Evolutionary conservation across 2,329 filamentous ascomycete species (phyloP).

Genomic region (Cercospora sp.): DNA sequence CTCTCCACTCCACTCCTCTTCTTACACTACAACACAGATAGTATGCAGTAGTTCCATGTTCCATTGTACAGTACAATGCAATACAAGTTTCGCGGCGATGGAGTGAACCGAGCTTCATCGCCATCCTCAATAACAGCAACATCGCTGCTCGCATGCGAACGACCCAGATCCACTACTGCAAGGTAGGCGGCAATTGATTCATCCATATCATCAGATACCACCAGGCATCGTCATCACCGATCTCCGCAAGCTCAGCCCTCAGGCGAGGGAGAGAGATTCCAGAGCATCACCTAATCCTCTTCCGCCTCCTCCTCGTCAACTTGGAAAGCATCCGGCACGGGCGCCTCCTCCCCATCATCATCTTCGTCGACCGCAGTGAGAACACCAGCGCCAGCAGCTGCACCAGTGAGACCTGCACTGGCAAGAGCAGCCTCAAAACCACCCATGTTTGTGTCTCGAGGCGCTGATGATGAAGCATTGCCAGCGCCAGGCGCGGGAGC

Average conservation of each 20-base stretch:
- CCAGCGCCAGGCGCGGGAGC: slow-evolving; percentile 41
- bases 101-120: neutral
- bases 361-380: slow-evolving; percentile 88
- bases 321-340: slow-evolving; percentile 71
- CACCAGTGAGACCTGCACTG: slow-evolving; percentile 31
- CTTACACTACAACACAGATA: neutral
- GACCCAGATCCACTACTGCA: neutral
- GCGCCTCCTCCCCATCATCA: slow-evolving; percentile 70
- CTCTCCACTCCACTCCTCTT: neutral
- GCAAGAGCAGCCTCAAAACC: slow-evolving; percentile 26
- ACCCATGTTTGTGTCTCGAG: slow-evolving; percentile 39
- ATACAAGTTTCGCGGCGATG: neutral
- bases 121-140: neutral
- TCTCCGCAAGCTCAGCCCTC: neutral
- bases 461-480: slow-evolving; percentile 25
- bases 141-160: neutral
- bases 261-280: neutral
- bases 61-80: neutral
- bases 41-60: neutral
- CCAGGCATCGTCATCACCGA: neutral
- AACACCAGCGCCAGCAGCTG: slow-evolving; percentile 63
- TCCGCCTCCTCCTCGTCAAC: slow-evolving; percentile 67
- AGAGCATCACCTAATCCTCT: slow-evolving; percentile 30
- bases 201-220: neutral
- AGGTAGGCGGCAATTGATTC: neutral